phyloP scores from a whole-genome alignment of 2,329 filamentous ascomycete species.

The Setomelanomma holmii region DNA sequence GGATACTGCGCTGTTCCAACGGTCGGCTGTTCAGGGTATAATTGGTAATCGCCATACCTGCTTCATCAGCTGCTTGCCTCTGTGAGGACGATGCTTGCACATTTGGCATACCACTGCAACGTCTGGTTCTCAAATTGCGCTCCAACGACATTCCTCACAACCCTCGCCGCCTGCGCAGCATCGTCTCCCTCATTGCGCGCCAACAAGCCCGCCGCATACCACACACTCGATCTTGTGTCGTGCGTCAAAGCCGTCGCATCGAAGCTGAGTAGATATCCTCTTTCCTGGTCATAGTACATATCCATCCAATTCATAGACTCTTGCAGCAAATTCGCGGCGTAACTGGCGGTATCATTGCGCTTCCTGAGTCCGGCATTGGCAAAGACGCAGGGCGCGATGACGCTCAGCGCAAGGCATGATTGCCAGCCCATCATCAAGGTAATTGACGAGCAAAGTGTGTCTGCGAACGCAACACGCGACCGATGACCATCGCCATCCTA shows the following conservation, averaged over 20 bases:
- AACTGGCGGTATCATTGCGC: constrained; percentile 25
- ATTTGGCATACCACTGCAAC: constrained; percentile 62
- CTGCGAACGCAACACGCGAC: background rate
- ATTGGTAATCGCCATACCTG: constrained; percentile 61
- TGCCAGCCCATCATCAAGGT: constrained; percentile 14
- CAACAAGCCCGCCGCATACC: constrained; percentile 67
- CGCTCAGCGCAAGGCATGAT: constrained; percentile 16
- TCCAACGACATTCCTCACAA: constrained; percentile 61
- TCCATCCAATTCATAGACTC: constrained; percentile 65
- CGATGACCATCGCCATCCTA: constrained; percentile 4
- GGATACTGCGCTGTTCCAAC: constrained; percentile 62
- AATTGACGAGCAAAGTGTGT: background rate
- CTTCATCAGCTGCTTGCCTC: background rate
- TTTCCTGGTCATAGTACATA: constrained; percentile 59
- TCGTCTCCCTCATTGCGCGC: constrained; percentile 62
- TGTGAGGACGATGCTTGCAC: background rate
- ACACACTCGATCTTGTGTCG: constrained; percentile 64
- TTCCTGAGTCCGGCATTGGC: constrained; percentile 11
- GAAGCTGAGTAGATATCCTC: constrained; percentile 63
- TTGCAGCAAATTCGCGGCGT: constrained; percentile 33
- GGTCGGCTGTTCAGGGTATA: constrained; percentile 64
- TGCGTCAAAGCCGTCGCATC: constrained; percentile 59
- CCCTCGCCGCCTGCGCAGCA: constrained; percentile 59
- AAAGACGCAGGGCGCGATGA: constrained; percentile 9
- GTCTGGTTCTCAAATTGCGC: constrained; percentile 61